Evolutionary conservation across 495 filamentous ascomycete genomes (phyloP).

Genomic region (Aspergillus saccharolyticus): DNA sequence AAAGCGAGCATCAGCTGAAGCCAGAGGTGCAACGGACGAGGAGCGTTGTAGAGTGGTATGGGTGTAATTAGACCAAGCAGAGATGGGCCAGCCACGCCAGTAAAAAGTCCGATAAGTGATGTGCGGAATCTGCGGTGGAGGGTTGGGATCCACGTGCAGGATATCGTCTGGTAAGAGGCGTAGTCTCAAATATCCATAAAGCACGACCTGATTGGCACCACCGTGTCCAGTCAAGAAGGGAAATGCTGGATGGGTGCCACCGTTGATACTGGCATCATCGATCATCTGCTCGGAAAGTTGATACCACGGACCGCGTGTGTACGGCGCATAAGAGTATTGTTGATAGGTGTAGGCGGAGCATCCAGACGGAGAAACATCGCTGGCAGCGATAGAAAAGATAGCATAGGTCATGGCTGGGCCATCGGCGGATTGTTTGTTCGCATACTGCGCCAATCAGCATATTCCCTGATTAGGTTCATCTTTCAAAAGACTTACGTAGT

Average conservation of each 20-base stretch:
- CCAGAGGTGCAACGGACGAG: constrained; percentile 23
- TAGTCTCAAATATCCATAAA: constrained; percentile 60
- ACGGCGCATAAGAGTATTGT: constrained; percentile 55
- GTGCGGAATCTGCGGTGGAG: constrained; percentile 58
- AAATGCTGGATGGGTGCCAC: constrained; percentile 60
- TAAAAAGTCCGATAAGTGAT: constrained; percentile 64
- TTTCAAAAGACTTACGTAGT: constrained; percentile 40
- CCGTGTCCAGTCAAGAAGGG: constrained; percentile 66
- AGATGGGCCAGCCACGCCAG: constrained; percentile 63
- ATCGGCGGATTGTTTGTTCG: constrained; percentile 56
- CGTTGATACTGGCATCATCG: constrained; percentile 60
- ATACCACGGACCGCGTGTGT: constrained; percentile 47
- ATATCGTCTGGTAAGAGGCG: constrained; percentile 47
- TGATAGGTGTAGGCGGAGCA: constrained; percentile 61
- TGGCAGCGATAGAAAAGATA: constrained; percentile 58
- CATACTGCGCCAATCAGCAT: constrained; percentile 38
- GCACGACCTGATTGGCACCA: constrained; percentile 55
- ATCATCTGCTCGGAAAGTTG: constrained; percentile 63
- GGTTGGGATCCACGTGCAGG: constrained; percentile 53
- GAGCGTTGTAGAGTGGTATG: constrained; percentile 58
- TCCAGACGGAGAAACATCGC: constrained; percentile 52
- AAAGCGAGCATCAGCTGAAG: constrained; percentile 44
- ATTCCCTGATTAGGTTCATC: not conserved
- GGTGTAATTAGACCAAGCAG: constrained; percentile 57
- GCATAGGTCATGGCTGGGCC: constrained; percentile 66